A percentile compares a stretch with the other conserved stretches of the same genome.
phyloP scores from a whole-genome alignment of 208 protist genomes.

The Porcisia deanei region DNA sequence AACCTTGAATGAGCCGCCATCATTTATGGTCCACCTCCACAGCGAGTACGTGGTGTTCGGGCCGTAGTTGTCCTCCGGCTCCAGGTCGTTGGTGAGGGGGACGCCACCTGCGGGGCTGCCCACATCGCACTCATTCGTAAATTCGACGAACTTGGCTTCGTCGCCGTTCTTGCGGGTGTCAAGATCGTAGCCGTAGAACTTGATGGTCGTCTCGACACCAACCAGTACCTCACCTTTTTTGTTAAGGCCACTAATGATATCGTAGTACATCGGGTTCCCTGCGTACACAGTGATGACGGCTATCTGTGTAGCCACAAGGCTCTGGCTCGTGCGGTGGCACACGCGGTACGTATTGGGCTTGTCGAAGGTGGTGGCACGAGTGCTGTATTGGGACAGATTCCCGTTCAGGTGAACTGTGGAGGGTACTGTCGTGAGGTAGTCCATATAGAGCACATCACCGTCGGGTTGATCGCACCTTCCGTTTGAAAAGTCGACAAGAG shows the following conservation, averaged over 20 bases:
- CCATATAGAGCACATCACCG: slow-evolving; percentile 23
- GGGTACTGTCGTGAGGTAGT: slow-evolving; percentile 34
- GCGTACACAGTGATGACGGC: slow-evolving; percentile 62
- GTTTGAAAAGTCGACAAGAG: slow-evolving; percentile 28
- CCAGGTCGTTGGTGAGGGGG: slow-evolving; percentile 46
- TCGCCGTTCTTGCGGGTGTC: slow-evolving; percentile 68
- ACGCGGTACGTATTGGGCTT: slow-evolving; percentile 47
- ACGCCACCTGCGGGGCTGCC: slow-evolving; percentile 67
- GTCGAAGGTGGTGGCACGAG: slow-evolving; percentile 39
- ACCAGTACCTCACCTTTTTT: slow-evolving; percentile 42
- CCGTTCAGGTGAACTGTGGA: slow-evolving; percentile 9
- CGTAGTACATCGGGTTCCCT: slow-evolving; percentile 72
- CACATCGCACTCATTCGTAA: slow-evolving; percentile 46
- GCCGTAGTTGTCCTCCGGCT: slow-evolving; percentile 66
- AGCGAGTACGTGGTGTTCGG: slow-evolving; percentile 63
- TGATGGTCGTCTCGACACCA: slow-evolving; percentile 42
- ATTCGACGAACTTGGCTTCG: slow-evolving; percentile 72
- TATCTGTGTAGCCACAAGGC: slow-evolving; percentile 26
- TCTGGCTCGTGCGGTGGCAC: slow-evolving; percentile 39
- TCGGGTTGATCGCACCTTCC: slow-evolving; percentile 21
- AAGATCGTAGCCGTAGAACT: slow-evolving; percentile 78
- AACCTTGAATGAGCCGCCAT: slow-evolving; percentile 65
- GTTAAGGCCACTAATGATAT: slow-evolving; percentile 44
- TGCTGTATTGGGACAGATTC: slow-evolving; percentile 21
- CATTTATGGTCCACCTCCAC: slow-evolving; percentile 52